Evolutionary conservation across 441 rosid genomes (phyloP).

Genomic region (Aquilaria agallochum): DNA sequence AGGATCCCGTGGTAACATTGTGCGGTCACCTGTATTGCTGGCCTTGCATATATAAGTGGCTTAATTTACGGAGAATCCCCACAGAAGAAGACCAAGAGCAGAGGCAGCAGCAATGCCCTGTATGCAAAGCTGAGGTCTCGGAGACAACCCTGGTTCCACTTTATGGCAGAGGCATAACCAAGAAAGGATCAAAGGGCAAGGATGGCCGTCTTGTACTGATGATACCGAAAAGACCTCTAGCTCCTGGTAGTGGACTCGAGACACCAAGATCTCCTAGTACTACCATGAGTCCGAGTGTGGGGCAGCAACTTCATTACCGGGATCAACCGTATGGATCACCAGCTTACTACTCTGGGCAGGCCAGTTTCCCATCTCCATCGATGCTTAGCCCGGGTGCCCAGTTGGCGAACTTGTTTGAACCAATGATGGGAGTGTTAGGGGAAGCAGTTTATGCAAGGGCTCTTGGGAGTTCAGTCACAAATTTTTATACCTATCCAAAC

Average conservation of each 20-base stretch:
- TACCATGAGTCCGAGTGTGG: constrained; percentile 8
- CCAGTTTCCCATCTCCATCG: constrained; percentile 31
- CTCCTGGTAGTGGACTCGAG: constrained; percentile 29
- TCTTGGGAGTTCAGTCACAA: constrained; percentile 44
- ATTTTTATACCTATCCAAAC: constrained; percentile 40
- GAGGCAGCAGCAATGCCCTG: constrained; percentile 71
- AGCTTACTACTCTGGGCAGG: constrained; percentile 25
- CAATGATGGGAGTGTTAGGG: constrained; percentile 57
- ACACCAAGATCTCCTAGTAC: constrained; percentile 27
- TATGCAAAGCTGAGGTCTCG: constrained; percentile 84
- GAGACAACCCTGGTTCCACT: constrained; percentile 66
- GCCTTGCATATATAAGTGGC: constrained; percentile 98
- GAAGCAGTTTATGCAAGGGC: constrained; percentile 60
- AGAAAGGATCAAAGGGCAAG: constrained; percentile 28
- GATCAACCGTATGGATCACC: constrained; percentile 19
- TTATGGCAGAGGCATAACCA: constrained; percentile 56
- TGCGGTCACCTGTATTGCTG: constrained; percentile 97
- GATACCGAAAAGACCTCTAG: constrained; percentile 63
- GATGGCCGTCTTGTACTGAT: constrained; percentile 39
- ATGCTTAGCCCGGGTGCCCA: constrained; percentile 27
- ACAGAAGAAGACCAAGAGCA: constrained; percentile 30
- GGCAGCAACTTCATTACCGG: constrained; percentile 19
- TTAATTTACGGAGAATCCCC: constrained; percentile 38
- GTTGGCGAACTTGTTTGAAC: constrained; percentile 31
- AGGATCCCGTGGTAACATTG: constrained; percentile 84